These are phyloP conservation scores for Cucurbita maxima DNA, from an alignment of 306 rosid species.

Conservation along the genomic window DNA sequence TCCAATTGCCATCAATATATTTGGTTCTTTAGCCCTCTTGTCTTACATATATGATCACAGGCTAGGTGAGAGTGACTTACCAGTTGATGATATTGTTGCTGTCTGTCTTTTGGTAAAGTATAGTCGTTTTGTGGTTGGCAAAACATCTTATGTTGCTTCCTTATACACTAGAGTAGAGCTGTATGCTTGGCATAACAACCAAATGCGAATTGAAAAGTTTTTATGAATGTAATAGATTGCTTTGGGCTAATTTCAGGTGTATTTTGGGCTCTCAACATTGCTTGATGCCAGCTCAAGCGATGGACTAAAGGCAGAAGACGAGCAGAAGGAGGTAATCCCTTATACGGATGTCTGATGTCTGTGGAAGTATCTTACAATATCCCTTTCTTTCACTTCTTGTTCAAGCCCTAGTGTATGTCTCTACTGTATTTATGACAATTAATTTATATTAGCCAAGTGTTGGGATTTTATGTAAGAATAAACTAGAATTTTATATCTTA, in stretches of 20 bases:
- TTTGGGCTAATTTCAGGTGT: slow-evolving; percentile 37
- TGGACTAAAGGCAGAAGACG: slow-evolving; percentile 68
- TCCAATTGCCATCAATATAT: background rate
- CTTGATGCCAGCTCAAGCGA: slow-evolving; percentile 73
- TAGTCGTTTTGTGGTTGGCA: background rate
- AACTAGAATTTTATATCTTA: background rate
- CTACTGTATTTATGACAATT: background rate
- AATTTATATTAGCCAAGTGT: background rate
- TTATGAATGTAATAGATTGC: slow-evolving; percentile 8
- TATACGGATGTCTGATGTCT: slow-evolving; percentile 4
- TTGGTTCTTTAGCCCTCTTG: background rate
- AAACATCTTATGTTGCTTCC: background rate
- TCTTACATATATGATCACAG: slow-evolving; percentile 25
- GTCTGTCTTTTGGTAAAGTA: slow-evolving; percentile 74
- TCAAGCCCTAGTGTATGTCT: background rate
- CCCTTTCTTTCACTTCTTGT: slow-evolving; percentile 4
- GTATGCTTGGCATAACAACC: background rate
- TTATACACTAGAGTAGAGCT: background rate
- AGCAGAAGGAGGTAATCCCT: slow-evolving; percentile 79
- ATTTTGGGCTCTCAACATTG: slow-evolving; percentile 91
- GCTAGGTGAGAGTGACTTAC: slow-evolving; percentile 83
- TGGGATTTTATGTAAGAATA: background rate
- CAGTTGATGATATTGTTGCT: slow-evolving; percentile 86
- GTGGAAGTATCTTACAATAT: background rate
- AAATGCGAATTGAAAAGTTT: slow-evolving; percentile 1